A percentile compares a stretch with the other conserved stretches of the same genome.
phyloP scores from a whole-genome alignment of 441 rosid genomes.

The Hura crepitans region DNA sequence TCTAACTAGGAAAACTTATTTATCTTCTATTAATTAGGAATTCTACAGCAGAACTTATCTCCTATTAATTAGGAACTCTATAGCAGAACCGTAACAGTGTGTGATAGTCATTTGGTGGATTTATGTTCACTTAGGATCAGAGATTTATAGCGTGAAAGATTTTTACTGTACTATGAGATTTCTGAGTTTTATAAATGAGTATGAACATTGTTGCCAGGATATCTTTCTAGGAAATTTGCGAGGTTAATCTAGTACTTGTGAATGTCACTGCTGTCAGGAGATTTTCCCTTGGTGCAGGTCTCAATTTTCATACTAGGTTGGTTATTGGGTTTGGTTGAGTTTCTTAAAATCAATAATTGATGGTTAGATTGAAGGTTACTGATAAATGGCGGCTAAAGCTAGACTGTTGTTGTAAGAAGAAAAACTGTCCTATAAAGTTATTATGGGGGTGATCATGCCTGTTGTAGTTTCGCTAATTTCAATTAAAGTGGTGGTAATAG shows the following conservation, averaged over 20 bases:
- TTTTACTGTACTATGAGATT: neutral
- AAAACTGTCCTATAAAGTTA: neutral
- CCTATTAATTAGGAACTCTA: too few species aligned
- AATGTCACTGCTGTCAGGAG: neutral
- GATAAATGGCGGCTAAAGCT: neutral
- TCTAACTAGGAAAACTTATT: too few species aligned
- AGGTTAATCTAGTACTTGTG: neutral
- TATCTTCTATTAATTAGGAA: too few species aligned
- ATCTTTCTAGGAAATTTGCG: neutral
- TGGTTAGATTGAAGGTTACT: neutral
- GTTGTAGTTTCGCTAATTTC: neutral
- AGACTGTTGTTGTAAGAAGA: neutral
- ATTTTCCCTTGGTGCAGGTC: neutral
- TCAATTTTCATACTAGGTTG: neutral
- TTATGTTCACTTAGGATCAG: neutral
- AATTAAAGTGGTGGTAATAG: neutral
- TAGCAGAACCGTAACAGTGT: too few species aligned
- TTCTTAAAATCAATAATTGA: neutral
- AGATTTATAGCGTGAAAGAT: neutral
- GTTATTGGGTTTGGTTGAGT: neutral
- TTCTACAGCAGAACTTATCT: too few species aligned
- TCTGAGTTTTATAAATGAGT: neutral
- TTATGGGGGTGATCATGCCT: neutral
- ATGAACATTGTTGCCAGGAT: neutral
- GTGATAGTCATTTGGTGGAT: neutral